A percentile compares a stretch with the other conserved stretches of the same genome.
Conservation (phyloP, 805 yeast species). For the Hanseniaspora valbyensis region DNA sequence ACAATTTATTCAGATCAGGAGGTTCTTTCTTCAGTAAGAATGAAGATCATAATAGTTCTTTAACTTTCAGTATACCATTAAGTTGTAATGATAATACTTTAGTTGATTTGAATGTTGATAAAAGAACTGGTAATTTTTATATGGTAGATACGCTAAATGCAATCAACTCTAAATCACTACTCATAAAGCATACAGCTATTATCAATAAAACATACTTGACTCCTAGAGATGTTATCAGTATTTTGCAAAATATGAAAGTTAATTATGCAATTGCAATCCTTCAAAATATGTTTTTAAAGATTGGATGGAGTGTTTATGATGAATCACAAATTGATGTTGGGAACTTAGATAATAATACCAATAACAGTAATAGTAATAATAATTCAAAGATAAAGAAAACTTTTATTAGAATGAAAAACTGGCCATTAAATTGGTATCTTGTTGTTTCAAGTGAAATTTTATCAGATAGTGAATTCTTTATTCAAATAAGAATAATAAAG, state of each 20-base stretch:
- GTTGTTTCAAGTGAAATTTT: slow-evolving; percentile 26
- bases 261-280: slow-evolving; percentile 27
- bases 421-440: slow-evolving; percentile 31
- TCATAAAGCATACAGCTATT: slow-evolving; percentile 22
- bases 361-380: too few relatives aligned
- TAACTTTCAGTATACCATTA: slow-evolving; percentile 28
- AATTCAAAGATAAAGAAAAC: slow-evolving; percentile 23
- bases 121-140: slow-evolving; percentile 27
- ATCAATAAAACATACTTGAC: slow-evolving; percentile 24
- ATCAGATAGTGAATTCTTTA: slow-evolving; percentile 26
- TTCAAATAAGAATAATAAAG: slow-evolving; percentile 29
- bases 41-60: neutral
- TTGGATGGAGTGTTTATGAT: slow-evolving; percentile 25
- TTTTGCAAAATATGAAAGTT: slow-evolving; percentile 26
- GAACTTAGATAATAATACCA: neutral
- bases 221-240: slow-evolving; percentile 23
- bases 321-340: slow-evolving; percentile 8
- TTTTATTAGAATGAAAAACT: slow-evolving; percentile 27
- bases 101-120: slow-evolving; percentile 27
- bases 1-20: slow-evolving; percentile 19
- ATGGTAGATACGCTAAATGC: slow-evolving; percentile 23
- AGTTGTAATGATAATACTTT: slow-evolving; percentile 28
- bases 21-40: neutral
- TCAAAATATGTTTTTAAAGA: slow-evolving; percentile 29
- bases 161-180: slow-evolving; percentile 21